Percentiles rank a stretch among this genome's conserved stretches.
Conservation (phyloP, 495 filamentous ascomycete genomes). For the Xylaria cubensis region DNA sequence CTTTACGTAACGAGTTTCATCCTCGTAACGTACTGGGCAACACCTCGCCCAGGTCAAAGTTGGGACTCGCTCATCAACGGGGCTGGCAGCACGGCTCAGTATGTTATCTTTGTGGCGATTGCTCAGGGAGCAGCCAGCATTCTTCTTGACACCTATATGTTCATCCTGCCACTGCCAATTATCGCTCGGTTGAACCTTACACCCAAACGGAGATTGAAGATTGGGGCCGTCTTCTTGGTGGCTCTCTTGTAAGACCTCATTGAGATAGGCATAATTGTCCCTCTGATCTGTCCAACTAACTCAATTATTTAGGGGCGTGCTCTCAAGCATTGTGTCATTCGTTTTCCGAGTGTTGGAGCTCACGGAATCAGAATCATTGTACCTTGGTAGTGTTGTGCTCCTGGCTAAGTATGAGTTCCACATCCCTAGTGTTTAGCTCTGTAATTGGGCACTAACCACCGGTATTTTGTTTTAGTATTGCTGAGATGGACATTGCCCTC, state of each 20-base stretch:
- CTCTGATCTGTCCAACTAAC: not conserved
- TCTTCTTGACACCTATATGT: not conserved
- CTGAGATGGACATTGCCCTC: not conserved
- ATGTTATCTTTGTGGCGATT: not conserved
- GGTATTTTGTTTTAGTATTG: not conserved
- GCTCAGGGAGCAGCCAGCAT: not conserved
- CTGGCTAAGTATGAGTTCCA: not conserved
- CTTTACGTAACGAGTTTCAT: not conserved
- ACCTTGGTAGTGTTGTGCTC: not conserved
- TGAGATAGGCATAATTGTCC: not conserved
- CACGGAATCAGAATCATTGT: not conserved
- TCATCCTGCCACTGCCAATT: not conserved
- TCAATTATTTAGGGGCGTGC: not conserved
- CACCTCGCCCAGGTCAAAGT: not conserved
- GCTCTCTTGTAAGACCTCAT: not conserved
- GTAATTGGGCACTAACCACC: not conserved
- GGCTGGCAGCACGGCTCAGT: not conserved
- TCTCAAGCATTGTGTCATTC: not conserved
- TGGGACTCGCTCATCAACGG: not conserved
- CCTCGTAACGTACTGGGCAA: not conserved
- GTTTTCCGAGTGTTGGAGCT: not conserved
- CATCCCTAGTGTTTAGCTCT: not conserved
- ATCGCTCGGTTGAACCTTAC: not conserved
- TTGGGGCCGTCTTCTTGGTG: not conserved
- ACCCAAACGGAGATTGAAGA: not conserved